A percentile compares a stretch with the other conserved stretches of the same genome.
These are phyloP conservation scores for Trebouxiophyceae sp. DNA, from an alignment of 163 green algal genomes.

Conservation along the genomic window DNA sequence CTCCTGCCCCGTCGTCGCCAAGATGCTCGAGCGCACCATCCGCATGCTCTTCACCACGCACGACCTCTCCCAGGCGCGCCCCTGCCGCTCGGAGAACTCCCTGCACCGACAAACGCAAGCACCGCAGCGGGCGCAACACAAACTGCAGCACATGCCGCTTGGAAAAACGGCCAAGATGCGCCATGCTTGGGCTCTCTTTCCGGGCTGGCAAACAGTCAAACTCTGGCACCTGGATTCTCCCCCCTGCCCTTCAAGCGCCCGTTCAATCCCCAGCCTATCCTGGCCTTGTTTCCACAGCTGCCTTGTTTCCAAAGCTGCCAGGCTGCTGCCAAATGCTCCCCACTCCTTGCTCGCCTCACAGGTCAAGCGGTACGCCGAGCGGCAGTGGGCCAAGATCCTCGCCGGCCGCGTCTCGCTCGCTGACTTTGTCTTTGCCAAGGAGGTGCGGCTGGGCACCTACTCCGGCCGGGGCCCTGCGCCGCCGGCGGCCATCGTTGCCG, in stretches of 20 bases:
- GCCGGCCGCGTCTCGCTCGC: conserved; percentile 62
- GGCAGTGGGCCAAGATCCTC: conserved; percentile 84
- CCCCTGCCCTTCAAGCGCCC: not conserved
- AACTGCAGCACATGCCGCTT: too few relatives aligned
- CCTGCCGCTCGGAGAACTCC: not conserved
- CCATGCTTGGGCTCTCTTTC: too few relatives aligned
- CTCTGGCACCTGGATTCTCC: too few relatives aligned
- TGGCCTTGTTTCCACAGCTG: too few relatives aligned
- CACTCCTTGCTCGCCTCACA: conserved; percentile 9
- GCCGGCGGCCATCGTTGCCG: conserved; percentile 85
- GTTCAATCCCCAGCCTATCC: not conserved
- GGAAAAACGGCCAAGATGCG: too few relatives aligned
- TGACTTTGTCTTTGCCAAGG: conserved; percentile 90
- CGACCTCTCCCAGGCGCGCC: conserved; percentile 50
- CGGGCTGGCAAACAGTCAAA: too few relatives aligned
- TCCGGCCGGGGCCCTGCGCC: conserved; percentile 49
- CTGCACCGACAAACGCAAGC: too few relatives aligned
- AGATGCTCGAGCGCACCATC: conserved; percentile 83
- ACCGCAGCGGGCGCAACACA: too few relatives aligned
- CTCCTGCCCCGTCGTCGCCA: conserved; percentile 80
- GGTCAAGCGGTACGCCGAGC: conserved; percentile 69
- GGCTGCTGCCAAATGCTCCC: not conserved
- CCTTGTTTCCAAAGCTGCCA: too few relatives aligned
- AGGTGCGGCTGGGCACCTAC: conserved; percentile 88
- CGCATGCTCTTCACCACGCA: conserved; percentile 72